Evolutionary conservation across 352 stramenopile species (phyloP).

Genomic region (Thalassiosira hispida): DNA sequence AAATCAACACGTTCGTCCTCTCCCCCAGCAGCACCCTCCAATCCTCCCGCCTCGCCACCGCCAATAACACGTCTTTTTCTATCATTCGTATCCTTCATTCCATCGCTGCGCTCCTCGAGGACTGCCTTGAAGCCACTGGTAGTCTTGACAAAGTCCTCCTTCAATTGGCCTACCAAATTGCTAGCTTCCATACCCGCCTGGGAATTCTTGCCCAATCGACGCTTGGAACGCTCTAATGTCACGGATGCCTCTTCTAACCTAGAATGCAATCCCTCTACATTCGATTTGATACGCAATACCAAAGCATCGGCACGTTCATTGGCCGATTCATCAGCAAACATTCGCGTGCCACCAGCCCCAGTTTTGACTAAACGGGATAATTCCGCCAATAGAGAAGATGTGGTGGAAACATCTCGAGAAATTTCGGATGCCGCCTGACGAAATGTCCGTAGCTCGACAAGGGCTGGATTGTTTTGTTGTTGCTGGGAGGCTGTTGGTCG

Average conservation of each 20-base stretch:
- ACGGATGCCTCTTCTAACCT: slow-evolving; percentile 66
- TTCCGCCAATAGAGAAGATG: slow-evolving; percentile 68
- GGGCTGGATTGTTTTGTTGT: slow-evolving; percentile 27
- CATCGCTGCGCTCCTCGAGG: slow-evolving; percentile 75
- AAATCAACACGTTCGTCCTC: slow-evolving; percentile 60
- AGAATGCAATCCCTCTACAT: slow-evolving; percentile 77
- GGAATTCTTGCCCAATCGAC: slow-evolving; percentile 70
- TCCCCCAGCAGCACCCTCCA: slow-evolving; percentile 15
- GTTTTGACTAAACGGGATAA: slow-evolving; percentile 72
- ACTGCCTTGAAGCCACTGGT: slow-evolving; percentile 80
- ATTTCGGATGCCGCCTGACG: slow-evolving; percentile 74
- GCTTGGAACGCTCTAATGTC: slow-evolving; percentile 66
- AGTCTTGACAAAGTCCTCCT: slow-evolving; percentile 79
- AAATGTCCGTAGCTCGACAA: slow-evolving; percentile 68
- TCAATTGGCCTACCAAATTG: slow-evolving; percentile 77
- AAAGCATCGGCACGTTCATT: slow-evolving; percentile 71
- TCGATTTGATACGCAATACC: slow-evolving; percentile 77
- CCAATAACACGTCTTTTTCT: slow-evolving; percentile 73
- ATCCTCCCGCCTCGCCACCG: slow-evolving; percentile 35
- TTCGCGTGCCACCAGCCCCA: slow-evolving; percentile 57
- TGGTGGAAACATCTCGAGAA: slow-evolving; percentile 71
- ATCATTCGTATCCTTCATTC: slow-evolving; percentile 77
- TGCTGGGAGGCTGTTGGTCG: background rate
- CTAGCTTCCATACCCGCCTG: slow-evolving; percentile 78
- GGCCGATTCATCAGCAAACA: slow-evolving; percentile 70